Base-by-base conservation (phyloP, 495 filamentous ascomycete species). In the Neurospora pannonica region DNA sequence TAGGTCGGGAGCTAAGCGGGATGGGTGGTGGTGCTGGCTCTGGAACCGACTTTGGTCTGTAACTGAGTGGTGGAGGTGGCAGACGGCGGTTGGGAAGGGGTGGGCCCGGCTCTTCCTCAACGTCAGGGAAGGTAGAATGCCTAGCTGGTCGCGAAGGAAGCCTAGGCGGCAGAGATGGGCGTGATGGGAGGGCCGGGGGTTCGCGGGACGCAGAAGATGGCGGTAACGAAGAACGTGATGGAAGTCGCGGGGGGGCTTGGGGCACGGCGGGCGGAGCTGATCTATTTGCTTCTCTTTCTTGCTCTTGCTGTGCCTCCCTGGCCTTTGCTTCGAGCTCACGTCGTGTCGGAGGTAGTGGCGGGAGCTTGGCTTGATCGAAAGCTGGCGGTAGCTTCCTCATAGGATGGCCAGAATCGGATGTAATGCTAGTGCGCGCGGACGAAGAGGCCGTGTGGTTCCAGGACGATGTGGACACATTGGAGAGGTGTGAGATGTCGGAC, bases 291-390 rank as follows among this genome's bases (percentile, higher is more conserved):
- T 77, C 69, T 82, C 78, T 38, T 72, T 77, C 70, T 78, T 79
- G 2, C 54, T 67, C 5, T 67, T 67, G 54, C 28, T 19, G 54
- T 36, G 81, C 80, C 71, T 83, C 83, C 67, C 77, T 83, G 10
- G 83, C 83, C 71, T 82, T 82, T n/a, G 84, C 85, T 69, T 87
- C 85, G 10, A 80, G 77, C 70, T 86, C 85, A 28, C 81, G 82
- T 73, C 84, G 78, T 5, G 82, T 84, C 5, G 84, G 84, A 0
- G 84, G 85, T 9, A 89, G 79, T 21, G 83, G 86, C 0, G 87
- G 87, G 0, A 89, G 81, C 38, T 85, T 86, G 8, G 86, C 83
- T 71, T 84, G 80, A 34, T 87, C 86, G 11, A 87, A 76, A 0
- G 86, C 71, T 1, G 87, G 87, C 0, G 87, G 85, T 13, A 88